Percentiles rank a stretch among this genome's conserved stretches.
Conservation (phyloP, 345 rosid genomes). For the Citrus sinensis region DVS_A1.0 CM039165.1:33120001-33120500, state of each 20-base stretch:
- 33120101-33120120: not conserved
- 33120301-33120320: not conserved
- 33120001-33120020: slow-evolving; percentile 69
- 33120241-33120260: slow-evolving; percentile 15
- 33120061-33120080: slow-evolving; percentile 82
- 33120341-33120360: slow-evolving; percentile 1
- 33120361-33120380: slow-evolving; percentile 12
- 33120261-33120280: not conserved
- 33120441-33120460: not conserved
- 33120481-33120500: no score
- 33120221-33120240: slow-evolving; percentile 22
- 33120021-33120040: slow-evolving; percentile 69
- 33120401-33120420: slow-evolving; percentile 16
- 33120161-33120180: not conserved
- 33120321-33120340: slow-evolving; percentile 39
- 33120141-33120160: slow-evolving; percentile 20
- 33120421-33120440: not conserved
- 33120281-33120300: not conserved
- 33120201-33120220: slow-evolving; percentile 6
- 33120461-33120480: not conserved
- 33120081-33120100: not conserved
- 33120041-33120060: slow-evolving; percentile 77
- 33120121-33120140: not conserved
- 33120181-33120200: slow-evolving; percentile 4
- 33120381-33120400: not conserved